Evolutionary conservation across 2,329 filamentous ascomycete genomes (phyloP), one percentile per base, ranked within the genome.

Genomic region (Bipolaris zeicola): DNA sequence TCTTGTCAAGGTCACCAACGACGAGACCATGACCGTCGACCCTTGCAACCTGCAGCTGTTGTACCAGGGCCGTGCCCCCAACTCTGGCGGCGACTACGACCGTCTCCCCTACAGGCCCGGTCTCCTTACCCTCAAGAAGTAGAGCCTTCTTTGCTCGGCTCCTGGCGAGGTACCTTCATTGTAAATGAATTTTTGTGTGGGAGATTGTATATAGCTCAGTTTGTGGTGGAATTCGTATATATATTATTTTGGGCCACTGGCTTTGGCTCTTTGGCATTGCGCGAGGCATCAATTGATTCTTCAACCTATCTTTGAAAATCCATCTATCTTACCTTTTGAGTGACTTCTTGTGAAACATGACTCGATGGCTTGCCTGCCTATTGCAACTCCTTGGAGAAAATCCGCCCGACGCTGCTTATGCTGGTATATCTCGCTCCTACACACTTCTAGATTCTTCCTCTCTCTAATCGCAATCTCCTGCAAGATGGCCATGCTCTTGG

Each of bases 1-100:
- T 59, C 70, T 89, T 38, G 67, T 88, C 54, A 81, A 86, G 56
- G 78, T 60, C 55, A 82, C 79, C 64, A 68, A 81, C 2, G 86
- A 89, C 64, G 82, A 89, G 77, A 89, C 85, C 1, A 82, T 87
- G 75, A 81, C 83, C 0, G 69, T 89, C 55, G 84, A 88, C 65
- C 78, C 85, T 1, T 89, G 87, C 78, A 87, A 87, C 68, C 74
- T 89, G 66, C 82, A 87, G 76, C 65, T 88, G 39, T 79, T 89
- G 28, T 89, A 87, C 72, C 87, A 89, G 74, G 87, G 87, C 20
- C 74, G 77, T 8, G 68, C 75, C 11, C 80, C 84, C 1, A 77
- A 51, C 47, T 70, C 69, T 0, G 67, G 69, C 39, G 77, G 75
- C 6, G 74, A 80, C 48, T 88, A 89, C 65, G 78, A 78, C 58